Evolutionary conservation across 2,329 filamentous ascomycete genomes (phyloP).

Genomic region (Zymoseptoria pseudotritici): DNA sequence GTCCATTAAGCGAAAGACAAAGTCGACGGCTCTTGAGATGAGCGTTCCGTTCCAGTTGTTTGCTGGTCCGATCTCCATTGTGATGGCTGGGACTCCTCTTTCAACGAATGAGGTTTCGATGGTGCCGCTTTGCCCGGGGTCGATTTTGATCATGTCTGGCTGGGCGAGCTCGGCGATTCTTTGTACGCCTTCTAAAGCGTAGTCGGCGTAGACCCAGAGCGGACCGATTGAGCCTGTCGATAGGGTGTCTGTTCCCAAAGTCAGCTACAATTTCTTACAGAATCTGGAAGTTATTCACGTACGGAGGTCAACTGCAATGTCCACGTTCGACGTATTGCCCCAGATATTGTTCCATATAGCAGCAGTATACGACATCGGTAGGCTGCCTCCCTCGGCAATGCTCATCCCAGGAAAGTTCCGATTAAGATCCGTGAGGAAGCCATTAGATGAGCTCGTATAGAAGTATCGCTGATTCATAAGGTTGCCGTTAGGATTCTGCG

Average conservation of each 20-base stretch:
- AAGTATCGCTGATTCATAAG: slow-evolving; percentile 35
- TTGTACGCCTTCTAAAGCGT: slow-evolving; percentile 31
- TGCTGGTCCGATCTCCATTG: slow-evolving; percentile 33
- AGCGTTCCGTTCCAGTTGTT: slow-evolving; percentile 33
- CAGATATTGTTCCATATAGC: slow-evolving; percentile 35
- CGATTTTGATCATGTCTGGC: slow-evolving; percentile 35
- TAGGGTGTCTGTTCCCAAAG: slow-evolving; percentile 24
- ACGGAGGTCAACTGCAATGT: slow-evolving; percentile 33
- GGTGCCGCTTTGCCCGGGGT: slow-evolving; percentile 32
- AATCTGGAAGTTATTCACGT: background rate
- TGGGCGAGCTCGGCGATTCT: slow-evolving; percentile 34
- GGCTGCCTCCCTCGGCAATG: slow-evolving; percentile 14
- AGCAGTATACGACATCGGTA: slow-evolving; percentile 19
- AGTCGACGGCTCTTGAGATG: slow-evolving; percentile 30
- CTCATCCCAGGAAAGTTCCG: slow-evolving; percentile 56
- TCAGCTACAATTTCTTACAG: background rate
- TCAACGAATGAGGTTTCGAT: slow-evolving; percentile 35
- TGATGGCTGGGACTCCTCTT: slow-evolving; percentile 31
- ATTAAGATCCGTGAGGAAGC: slow-evolving; percentile 49
- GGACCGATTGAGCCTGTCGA: slow-evolving; percentile 32
- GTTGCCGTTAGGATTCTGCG: slow-evolving; percentile 34
- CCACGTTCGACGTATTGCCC: slow-evolving; percentile 33
- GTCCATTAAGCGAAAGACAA: slow-evolving; percentile 24
- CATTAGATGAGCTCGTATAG: slow-evolving; percentile 32
- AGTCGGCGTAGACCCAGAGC: slow-evolving; percentile 36